These are phyloP conservation scores for Diaporthe capsici DNA, from an alignment of 2,329 filamentous ascomycete species.

Conservation along the genomic window DNA sequence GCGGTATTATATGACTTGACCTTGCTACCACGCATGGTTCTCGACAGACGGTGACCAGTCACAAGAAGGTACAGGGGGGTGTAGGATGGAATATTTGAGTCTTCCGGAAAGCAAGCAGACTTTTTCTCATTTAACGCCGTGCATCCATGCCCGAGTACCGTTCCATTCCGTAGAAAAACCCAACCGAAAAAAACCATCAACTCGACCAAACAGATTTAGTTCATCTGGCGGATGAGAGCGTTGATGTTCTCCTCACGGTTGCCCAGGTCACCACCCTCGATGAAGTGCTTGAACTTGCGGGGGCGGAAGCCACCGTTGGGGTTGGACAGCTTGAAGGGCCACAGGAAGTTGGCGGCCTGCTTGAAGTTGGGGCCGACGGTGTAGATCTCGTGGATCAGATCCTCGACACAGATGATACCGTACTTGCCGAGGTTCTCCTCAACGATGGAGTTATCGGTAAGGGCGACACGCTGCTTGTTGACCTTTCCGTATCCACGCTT, in stretches of 20 bases:
- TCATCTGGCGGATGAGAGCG: conserved; percentile 96
- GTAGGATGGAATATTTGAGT: conserved; percentile 37
- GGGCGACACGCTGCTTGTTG: conserved; percentile 95
- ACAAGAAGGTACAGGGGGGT: conserved; percentile 38
- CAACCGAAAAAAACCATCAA: conserved; percentile 45
- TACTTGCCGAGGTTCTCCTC: conserved; percentile 98
- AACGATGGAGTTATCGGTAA: conserved; percentile 98
- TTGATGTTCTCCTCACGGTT: conserved; percentile 99
- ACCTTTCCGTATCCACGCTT: conserved; percentile 99
- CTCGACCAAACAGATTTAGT: conserved; percentile 70
- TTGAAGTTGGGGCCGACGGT: conserved; percentile 99
- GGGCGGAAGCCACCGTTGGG: conserved; percentile 95
- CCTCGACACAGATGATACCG: conserved; percentile 99
- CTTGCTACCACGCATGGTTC: conserved; percentile 33
- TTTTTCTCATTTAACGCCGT: conserved; percentile 52
- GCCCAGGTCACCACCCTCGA: conserved; percentile 97
- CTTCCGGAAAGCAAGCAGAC: conserved; percentile 42
- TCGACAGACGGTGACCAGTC: conserved; percentile 39
- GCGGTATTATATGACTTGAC: conserved; percentile 37
- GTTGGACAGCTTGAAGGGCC: conserved; percentile 99
- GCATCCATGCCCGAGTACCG: conserved; percentile 48
- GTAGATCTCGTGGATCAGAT: conserved; percentile 99
- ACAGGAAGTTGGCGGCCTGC: conserved; percentile 99
- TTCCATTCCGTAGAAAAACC: conserved; percentile 48
- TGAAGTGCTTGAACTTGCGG: conserved; percentile 99